Evolutionary conservation across 106 monocot genomes (phyloP).

Genomic region (Amphibolis antarctica): DNA sequence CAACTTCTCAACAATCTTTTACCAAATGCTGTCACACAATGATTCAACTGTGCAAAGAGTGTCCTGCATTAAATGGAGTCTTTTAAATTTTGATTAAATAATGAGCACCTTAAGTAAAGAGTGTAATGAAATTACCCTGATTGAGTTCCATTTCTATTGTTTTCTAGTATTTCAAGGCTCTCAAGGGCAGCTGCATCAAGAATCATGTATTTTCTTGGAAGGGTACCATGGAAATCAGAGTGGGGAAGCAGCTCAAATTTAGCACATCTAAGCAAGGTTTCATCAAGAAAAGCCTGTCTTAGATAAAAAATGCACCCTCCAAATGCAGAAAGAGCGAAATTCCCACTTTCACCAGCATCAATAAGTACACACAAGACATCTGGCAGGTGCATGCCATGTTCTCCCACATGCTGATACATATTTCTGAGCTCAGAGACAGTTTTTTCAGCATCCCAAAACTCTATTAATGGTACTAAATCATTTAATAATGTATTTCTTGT

Average conservation of each 20-base stretch:
- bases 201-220: conserved; percentile 63
- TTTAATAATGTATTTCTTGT: conserved; percentile 80
- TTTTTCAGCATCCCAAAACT: conserved; percentile 90
- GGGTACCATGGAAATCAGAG: conserved; percentile 8
- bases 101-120: neutral
- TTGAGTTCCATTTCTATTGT: conserved; percentile 52
- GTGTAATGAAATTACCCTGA: conserved; percentile 41
- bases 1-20: conserved; percentile 86
- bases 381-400: conserved; percentile 23
- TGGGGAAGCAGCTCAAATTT: conserved; percentile 71
- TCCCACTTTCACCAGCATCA: conserved; percentile 36
- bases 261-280: conserved; percentile 69
- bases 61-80: conserved; percentile 40
- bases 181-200: conserved; percentile 96
- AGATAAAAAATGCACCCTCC: conserved; percentile 91
- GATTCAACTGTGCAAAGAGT: conserved; percentile 71
- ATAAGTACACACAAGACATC: conserved; percentile 41
- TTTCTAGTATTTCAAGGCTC: conserved; percentile 91
- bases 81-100: neutral
- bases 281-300: conserved; percentile 74
- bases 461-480: conserved; percentile 49
- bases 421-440: conserved; percentile 51
- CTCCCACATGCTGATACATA: conserved; percentile 23
- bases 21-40: conserved; percentile 78
- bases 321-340: conserved; percentile 79